Conservation (phyloP, 352 stramenopile genomes). For the Phytopythium ostracodes region DNA sequence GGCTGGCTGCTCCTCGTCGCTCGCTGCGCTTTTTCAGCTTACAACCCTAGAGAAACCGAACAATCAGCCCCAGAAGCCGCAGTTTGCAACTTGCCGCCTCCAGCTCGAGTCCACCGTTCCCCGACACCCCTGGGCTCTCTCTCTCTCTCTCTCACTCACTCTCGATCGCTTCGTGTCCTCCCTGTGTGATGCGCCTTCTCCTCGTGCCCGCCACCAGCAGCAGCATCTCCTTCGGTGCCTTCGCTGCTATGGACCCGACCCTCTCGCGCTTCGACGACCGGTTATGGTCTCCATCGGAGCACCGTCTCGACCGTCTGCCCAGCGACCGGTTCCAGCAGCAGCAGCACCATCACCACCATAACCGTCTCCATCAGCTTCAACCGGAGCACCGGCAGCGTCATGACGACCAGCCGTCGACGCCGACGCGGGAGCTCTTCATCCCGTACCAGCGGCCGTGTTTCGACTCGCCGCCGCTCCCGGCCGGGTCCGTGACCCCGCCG, state of each 20-base stretch:
- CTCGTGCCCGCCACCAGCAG: neutral
- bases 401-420: neutral
- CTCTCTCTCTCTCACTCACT: neutral
- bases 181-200: neutral
- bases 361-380: neutral
- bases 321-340: neutral
- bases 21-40: slow-evolving; percentile 2
- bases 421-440: neutral
- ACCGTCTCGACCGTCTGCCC: neutral
- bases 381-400: neutral
- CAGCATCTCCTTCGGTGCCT: neutral
- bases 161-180: no score
- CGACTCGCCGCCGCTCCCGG: neutral
- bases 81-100: neutral
- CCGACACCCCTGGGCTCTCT: no score
- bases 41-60: slow-evolving; percentile 1
- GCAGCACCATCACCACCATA: neutral
- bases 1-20: neutral
- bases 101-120: neutral
- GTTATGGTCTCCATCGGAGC: neutral
- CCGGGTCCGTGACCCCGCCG: neutral
- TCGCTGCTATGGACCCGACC: neutral
- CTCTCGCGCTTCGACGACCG: neutral
- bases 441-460: neutral
- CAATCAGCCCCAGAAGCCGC: neutral